A percentile compares a stretch with the other conserved stretches of the same genome.
phyloP scores from a whole-genome alignment of 2,329 filamentous ascomycete species.

The Paradendryphiella salina region DNA sequence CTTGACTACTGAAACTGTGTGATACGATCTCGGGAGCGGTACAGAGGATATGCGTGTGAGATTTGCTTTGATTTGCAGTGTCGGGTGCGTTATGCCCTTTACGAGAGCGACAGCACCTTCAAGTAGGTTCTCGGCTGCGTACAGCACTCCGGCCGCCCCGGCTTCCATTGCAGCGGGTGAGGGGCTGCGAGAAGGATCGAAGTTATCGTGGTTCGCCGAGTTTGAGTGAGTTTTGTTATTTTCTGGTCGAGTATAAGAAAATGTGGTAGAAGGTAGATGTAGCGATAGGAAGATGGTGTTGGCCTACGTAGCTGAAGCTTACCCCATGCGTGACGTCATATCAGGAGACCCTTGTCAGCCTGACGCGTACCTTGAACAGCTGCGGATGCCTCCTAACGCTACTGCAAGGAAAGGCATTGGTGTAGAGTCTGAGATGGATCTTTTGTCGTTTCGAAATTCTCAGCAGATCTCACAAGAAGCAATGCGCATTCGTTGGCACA shows the following conservation, averaged over 20 bases:
- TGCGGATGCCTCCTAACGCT: neutral
- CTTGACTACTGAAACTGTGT: conserved; percentile 58
- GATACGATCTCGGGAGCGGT: conserved; percentile 53
- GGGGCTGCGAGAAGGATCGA: neutral
- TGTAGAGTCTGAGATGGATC: neutral
- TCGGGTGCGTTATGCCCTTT: conserved; percentile 54
- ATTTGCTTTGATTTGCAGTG: conserved; percentile 56
- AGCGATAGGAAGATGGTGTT: conserved; percentile 10
- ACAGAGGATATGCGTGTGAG: conserved; percentile 54
- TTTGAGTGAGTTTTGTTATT: neutral
- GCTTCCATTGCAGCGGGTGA: conserved; percentile 51
- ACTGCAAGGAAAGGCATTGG: neutral
- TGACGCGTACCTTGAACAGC: neutral
- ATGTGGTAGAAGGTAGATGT: neutral
- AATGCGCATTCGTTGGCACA: neutral
- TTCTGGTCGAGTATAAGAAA: neutral
- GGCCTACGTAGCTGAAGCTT: conserved; percentile 12
- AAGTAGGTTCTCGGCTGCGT: conserved; percentile 44
- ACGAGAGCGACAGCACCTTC: conserved; percentile 52
- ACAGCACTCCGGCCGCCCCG: conserved; percentile 44
- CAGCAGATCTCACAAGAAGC: neutral
- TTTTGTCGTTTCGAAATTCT: neutral
- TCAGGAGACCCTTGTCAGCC: conserved; percentile 5
- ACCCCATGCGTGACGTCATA: conserved; percentile 12
- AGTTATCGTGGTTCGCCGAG: neutral